Conservation (phyloP, 2,329 filamentous ascomycete species). For the Aspergillus floridensis region DNA sequence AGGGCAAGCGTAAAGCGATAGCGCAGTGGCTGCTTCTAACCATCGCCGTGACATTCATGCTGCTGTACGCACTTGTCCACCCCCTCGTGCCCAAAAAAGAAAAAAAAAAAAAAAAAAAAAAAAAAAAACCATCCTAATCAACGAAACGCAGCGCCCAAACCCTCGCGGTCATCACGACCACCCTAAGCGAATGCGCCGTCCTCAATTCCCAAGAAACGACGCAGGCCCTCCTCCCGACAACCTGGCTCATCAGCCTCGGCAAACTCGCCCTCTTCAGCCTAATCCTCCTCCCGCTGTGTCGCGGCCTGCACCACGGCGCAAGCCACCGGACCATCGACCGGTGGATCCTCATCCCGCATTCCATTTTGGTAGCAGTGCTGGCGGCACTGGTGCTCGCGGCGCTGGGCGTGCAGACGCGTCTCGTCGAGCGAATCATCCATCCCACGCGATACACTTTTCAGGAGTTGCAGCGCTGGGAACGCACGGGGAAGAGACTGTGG, state of each 20-base stretch:
- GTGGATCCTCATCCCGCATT: conserved; percentile 4
- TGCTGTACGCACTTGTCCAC: conserved; percentile 6
- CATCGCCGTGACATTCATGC: conserved; percentile 10
- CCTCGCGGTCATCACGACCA: conserved; percentile 5
- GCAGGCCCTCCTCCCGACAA: not conserved
- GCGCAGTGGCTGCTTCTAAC: conserved; percentile 9
- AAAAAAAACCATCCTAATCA: not conserved
- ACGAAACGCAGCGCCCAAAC: not conserved
- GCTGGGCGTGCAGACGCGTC: conserved; percentile 6
- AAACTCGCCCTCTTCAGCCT: conserved; percentile 6
- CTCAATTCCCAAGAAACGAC: not conserved
- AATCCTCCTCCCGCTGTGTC: conserved; percentile 17
- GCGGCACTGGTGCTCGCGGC: conserved; percentile 11
- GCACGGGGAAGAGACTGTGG: not conserved
- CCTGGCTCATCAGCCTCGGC: conserved; percentile 8
- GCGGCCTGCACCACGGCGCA: conserved; percentile 11
- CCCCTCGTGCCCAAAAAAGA: not conserved
- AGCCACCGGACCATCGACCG: not conserved
- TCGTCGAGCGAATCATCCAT: not conserved
- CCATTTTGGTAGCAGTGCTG: conserved; percentile 1
- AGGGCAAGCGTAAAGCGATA: not conserved
- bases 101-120: not conserved
- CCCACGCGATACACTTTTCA: too few species aligned
- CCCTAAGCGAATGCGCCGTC: conserved; percentile 10
- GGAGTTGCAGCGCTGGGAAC: not conserved